Base-by-base conservation (phyloP, 129 eudicot species). In the Lactuca saligna region DNA sequence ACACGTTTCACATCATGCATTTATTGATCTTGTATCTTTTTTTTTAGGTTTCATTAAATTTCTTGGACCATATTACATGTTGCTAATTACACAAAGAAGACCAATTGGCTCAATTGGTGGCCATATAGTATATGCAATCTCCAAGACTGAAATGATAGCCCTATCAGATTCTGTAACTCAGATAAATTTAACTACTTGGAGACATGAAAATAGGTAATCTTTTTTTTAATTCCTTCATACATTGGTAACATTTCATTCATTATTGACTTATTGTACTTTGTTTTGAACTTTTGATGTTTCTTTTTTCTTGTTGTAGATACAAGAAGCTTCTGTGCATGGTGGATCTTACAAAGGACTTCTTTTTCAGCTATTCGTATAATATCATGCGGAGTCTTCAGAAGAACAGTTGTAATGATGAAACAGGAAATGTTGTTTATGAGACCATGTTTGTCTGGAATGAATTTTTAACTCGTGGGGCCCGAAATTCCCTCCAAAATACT, bases 371-470 rank as follows among this genome's bases (percentile, higher is more conserved):
- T 73, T 84, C 95, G 4, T 87, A 91, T 82, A 78, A 85, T 81
- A 82, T 85, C 65, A 87, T 87, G 95, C 68, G 79, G 15, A 82
- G 86, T 54, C 82, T 91, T 65, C 97, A 91, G 68, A 79, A 75
- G 82, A 91, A 87, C 75, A 70, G 78, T 73, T 78, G 80, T 51
- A 72, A 78, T 25, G 64, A 61, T 49, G 81, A 81, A 61, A 34
- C 78, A 57, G 82, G 83, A 60, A 75, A 38, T 68, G 81, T 83
- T 78, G 62, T 85, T 11, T 85, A 85, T 49, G 89, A 82, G 51
- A 82, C 89, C 66, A 85, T 83, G 91, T 91, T 91, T 50, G 87
- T 87, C 31, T 91, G 97, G 97, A 91, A 91, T 77, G 95, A 83
- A 51, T 87, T 78, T 61, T 65, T 91, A 62, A 91, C 91, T 68